A percentile compares a stretch with the other conserved stretches of the same genome.
phyloP scores from a whole-genome alignment of 2,329 filamentous ascomycete species.

The Fusarium dlaminii region DNA sequence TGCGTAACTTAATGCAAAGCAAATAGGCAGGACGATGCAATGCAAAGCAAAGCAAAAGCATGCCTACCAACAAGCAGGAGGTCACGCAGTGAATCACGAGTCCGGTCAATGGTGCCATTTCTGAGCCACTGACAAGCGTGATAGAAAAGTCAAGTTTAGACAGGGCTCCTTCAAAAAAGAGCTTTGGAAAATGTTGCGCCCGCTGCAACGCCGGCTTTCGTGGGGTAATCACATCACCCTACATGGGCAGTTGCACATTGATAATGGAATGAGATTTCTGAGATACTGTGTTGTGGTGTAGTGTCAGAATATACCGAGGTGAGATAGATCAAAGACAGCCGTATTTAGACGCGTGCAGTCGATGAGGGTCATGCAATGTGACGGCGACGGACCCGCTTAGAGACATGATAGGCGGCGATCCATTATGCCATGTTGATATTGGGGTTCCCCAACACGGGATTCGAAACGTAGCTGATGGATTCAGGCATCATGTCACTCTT shows the following conservation, averaged over 20 bases:
- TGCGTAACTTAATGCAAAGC: conserved; percentile 35
- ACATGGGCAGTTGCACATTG: conserved; percentile 8
- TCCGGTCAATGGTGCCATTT: conserved; percentile 33
- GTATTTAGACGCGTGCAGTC: conserved; percentile 28
- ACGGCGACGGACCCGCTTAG: conserved; percentile 17
- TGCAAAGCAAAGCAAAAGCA: conserved; percentile 21
- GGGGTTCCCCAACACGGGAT: conserved; percentile 24
- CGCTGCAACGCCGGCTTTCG: conserved; percentile 32
- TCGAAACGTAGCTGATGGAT: conserved; percentile 24
- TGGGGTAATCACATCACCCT: conserved; percentile 36
- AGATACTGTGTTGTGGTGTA: conserved; percentile 11
- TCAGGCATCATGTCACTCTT: conserved; percentile 11
- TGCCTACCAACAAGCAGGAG: conserved; percentile 19
- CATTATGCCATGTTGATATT: conserved; percentile 3
- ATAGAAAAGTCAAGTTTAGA: conserved; percentile 10
- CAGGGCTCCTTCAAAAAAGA: conserved; percentile 3
- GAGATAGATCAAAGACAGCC: conserved; percentile 1
- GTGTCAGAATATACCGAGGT: conserved; percentile 9
- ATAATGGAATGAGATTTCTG: conserved; percentile 8
- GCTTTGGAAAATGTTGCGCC: conserved; percentile 25
- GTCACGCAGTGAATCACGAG: conserved; percentile 26
- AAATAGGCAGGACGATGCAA: conserved; percentile 18
- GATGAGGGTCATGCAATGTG: conserved; percentile 27
- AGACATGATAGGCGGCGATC: conserved; percentile 18
- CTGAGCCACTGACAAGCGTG: conserved; percentile 27